Conservation (phyloP, 1,139 yeast species). For the Zygosaccharomyces pseudobailii region DNA sequence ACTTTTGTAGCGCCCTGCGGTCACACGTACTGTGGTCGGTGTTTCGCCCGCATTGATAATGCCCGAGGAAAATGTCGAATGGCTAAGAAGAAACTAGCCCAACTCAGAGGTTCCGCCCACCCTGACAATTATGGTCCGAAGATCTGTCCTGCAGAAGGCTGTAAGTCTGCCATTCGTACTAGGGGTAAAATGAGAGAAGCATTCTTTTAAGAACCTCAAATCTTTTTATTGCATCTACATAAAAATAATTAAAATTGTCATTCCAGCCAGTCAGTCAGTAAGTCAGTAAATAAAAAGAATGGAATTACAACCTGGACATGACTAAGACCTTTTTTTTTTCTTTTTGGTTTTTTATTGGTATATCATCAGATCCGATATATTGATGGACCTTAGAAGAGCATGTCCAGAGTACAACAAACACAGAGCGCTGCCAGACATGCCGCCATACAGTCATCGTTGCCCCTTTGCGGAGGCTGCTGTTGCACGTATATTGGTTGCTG, state of each 20-base stretch:
- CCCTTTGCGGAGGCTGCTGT: conserved; percentile 44
- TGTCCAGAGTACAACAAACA: conserved; percentile 69
- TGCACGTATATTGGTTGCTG: conserved; percentile 68
- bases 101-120: conserved; percentile 31
- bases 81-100: conserved; percentile 21
- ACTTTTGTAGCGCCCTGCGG: conserved; percentile 73
- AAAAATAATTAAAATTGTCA: conserved; percentile 18
- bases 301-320: conserved; percentile 1
- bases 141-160: conserved; percentile 29
- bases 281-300: background rate
- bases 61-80: conserved; percentile 24
- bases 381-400: conserved; percentile 43
- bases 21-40: conserved; percentile 82
- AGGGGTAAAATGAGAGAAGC: conserved; percentile 31
- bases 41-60: conserved; percentile 43
- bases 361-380: background rate
- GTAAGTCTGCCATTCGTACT: conserved; percentile 25
- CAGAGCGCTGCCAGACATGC: conserved; percentile 72
- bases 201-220: conserved; percentile 19
- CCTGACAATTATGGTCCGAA: conserved; percentile 36
- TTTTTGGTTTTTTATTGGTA: background rate
- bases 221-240: background rate
- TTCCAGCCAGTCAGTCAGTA: conserved; percentile 43
- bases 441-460: conserved; percentile 50
- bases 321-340: background rate